A percentile compares a stretch with the other conserved stretches of the same genome.
phyloP scores from a whole-genome alignment of 2,329 filamentous ascomycete species.

The Xylariales sp. region DNA sequence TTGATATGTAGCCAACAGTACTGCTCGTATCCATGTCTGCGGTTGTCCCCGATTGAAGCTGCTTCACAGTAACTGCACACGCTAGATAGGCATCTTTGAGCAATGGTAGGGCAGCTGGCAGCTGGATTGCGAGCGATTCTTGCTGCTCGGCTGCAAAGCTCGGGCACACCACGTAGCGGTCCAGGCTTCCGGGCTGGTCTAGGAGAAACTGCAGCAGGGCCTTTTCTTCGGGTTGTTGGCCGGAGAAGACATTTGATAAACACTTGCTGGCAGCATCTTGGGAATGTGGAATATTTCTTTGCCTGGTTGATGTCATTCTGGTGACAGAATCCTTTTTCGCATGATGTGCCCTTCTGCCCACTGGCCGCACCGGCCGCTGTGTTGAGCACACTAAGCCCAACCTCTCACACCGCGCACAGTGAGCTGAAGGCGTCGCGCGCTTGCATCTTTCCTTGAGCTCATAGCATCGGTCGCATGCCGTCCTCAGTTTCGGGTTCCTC shows the following conservation, averaged over 20 bases:
- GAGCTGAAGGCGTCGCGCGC: constrained; percentile 4
- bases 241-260: constrained; percentile 4
- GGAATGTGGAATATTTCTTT: not conserved
- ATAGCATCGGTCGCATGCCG: constrained; percentile 19
- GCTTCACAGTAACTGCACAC: constrained; percentile 16
- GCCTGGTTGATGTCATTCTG: no score
- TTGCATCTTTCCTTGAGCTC: constrained; percentile 17
- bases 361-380: constrained; percentile 12
- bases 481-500: constrained; percentile 8
- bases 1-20: constrained; percentile 12
- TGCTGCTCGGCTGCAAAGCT: constrained; percentile 16
- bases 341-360: constrained; percentile 13
- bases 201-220: constrained; percentile 18
- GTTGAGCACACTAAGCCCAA: constrained; percentile 13
- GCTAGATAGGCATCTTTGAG: constrained; percentile 22
- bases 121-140: constrained; percentile 10
- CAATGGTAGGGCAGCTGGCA: constrained; percentile 12
- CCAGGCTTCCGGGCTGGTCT: constrained; percentile 13
- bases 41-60: constrained; percentile 10
- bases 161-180: constrained; percentile 14
- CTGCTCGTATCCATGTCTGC: constrained; percentile 4
- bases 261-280: not conserved
- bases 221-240: constrained; percentile 13
- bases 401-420: constrained; percentile 15
- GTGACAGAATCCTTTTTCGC: no score